These are phyloP conservation scores for Pseudozyma pruni DNA, from an alignment of 1,284 basidiomycete species.

Conservation along the genomic window DNA sequence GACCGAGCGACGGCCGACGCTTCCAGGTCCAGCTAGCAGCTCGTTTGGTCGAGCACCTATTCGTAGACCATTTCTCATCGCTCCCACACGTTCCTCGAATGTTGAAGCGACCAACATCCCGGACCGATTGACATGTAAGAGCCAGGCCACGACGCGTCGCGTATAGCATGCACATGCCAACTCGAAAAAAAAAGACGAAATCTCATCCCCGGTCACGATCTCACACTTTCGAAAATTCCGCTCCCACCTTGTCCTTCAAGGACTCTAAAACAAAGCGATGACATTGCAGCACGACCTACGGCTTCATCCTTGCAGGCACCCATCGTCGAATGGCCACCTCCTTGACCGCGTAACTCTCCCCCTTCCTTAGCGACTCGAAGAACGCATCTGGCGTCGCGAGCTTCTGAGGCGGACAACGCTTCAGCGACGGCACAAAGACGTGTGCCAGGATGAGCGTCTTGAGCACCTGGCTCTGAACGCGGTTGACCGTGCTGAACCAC, in stretches of 20 bases:
- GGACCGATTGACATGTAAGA: neutral
- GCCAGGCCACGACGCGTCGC: constrained; percentile 22
- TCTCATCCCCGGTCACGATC: too few species aligned
- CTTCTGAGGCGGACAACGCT: constrained; percentile 29
- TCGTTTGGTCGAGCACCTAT: too few species aligned
- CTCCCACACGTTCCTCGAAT: too few species aligned
- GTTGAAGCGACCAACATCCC: too few species aligned
- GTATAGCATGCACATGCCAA: constrained; percentile 12
- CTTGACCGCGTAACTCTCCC: constrained; percentile 75
- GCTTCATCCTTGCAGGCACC: constrained; percentile 89
- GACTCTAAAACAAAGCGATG: neutral
- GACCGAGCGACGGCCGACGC: too few species aligned
- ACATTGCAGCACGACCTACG: constrained; percentile 69
- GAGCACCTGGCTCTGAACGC: constrained; percentile 95
- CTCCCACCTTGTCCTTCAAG: neutral
- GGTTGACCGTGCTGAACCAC: constrained; percentile 95
- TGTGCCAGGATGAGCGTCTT: constrained; percentile 72
- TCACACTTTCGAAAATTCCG: constrained; percentile 1
- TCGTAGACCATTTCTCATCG: too few species aligned
- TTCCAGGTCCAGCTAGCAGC: too few species aligned
- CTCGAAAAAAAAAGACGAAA: too few species aligned
- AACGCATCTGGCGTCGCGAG: constrained; percentile 70
- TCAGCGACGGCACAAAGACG: constrained; percentile 56
- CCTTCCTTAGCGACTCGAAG: constrained; percentile 72
- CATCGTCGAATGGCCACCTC: constrained; percentile 89